phyloP scores from a whole-genome alignment of 768 basidiomycete genomes.

The Artomyces pyxidatus region DNA sequence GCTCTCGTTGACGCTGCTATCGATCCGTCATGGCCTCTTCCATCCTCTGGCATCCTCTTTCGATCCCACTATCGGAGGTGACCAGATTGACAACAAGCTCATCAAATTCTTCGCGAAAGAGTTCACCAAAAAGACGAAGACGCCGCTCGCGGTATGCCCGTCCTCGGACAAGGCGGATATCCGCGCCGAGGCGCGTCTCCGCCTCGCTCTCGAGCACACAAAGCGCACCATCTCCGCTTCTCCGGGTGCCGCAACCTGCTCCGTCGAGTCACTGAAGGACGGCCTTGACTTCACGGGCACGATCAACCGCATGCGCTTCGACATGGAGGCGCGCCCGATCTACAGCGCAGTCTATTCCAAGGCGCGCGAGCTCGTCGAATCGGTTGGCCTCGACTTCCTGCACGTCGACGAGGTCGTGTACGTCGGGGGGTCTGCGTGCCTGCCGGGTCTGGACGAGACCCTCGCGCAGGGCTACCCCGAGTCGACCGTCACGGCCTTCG shows the following conservation, averaged over 20 bases:
- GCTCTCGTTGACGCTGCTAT: conserved; percentile 59
- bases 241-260: conserved; percentile 73
- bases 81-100: conserved; percentile 72
- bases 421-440: conserved; percentile 63
- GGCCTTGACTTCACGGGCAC: conserved; percentile 83
- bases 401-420: conserved; percentile 77
- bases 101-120: conserved; percentile 92
- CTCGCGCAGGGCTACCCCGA: conserved; percentile 49
- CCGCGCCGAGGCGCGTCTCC: conserved; percentile 89
- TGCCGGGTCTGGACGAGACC: conserved; percentile 68
- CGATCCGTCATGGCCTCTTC: conserved; percentile 67
- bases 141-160: conserved; percentile 56
- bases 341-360: conserved; percentile 49
- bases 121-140: conserved; percentile 94
- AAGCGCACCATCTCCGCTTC: conserved; percentile 89
- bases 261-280: conserved; percentile 91
- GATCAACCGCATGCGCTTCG: conserved; percentile 46
- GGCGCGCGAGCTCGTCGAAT: conserved; percentile 43
- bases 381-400: conserved; percentile 48
- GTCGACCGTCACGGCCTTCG: conserved; percentile 57
- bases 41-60: conserved; percentile 50
- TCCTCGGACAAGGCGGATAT: conserved; percentile 51
- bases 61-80: conserved; percentile 45
- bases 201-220: conserved; percentile 88
- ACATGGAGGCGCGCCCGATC: conserved; percentile 39